These are phyloP conservation scores for Penicillium odoratum DNA, from an alignment of 495 filamentous ascomycete species.

Conservation along the genomic window DNA sequence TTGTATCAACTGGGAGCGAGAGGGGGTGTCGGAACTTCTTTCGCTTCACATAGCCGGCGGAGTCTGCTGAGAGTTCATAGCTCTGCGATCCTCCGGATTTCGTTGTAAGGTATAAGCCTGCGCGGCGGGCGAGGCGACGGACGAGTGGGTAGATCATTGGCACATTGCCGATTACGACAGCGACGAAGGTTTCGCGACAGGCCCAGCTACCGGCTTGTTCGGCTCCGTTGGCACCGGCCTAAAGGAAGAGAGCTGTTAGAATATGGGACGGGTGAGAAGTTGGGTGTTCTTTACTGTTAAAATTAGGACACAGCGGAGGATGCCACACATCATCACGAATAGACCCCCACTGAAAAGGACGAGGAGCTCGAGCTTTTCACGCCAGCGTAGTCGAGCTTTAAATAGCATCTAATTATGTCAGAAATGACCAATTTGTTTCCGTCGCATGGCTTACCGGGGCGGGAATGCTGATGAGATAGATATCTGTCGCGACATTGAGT, in stretches of 20 bases:
- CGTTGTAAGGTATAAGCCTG: slow-evolving; percentile 31
- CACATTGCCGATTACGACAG: slow-evolving; percentile 57
- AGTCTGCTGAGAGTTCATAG: slow-evolving; percentile 29
- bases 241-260: background rate
- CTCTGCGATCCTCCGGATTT: slow-evolving; percentile 11
- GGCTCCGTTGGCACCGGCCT: slow-evolving; percentile 50
- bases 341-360: slow-evolving; percentile 60
- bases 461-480: slow-evolving; percentile 58
- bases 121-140: slow-evolving; percentile 36
- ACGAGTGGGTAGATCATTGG: slow-evolving; percentile 61
- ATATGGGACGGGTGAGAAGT: background rate
- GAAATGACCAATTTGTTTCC: background rate
- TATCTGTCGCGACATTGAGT: slow-evolving; percentile 53
- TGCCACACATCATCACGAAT: slow-evolving; percentile 59
- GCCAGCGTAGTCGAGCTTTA: slow-evolving; percentile 49
- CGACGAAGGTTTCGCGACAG: slow-evolving; percentile 63
- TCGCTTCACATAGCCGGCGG: slow-evolving; percentile 21
- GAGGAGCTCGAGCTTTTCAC: slow-evolving; percentile 54
- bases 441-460: slow-evolving; percentile 40
- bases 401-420: slow-evolving; percentile 48
- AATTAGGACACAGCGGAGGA: slow-evolving; percentile 58
- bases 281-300: slow-evolving; percentile 42
- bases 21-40: slow-evolving; percentile 43
- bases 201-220: slow-evolving; percentile 61
- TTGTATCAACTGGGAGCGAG: slow-evolving; percentile 36